phyloP scores from a whole-genome alignment of 1,284 basidiomycete genomes.

The Omphalotus olearius region DNA sequence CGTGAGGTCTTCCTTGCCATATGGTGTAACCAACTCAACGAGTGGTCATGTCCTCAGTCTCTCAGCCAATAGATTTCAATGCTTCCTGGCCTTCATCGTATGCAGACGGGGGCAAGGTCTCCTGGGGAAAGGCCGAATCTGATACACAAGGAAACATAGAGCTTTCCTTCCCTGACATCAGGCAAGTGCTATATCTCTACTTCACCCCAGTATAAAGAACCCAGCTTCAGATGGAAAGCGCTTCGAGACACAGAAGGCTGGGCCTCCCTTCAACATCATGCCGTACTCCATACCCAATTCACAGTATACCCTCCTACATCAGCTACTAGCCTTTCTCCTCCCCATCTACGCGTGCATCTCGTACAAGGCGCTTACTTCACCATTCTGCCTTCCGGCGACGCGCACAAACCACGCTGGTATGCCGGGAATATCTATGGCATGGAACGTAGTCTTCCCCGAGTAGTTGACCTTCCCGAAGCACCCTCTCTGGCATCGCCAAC shows the following conservation, averaged over 20 bases:
- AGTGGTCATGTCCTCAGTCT: slow-evolving; percentile 28
- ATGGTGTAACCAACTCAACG: background rate
- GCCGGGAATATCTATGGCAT: slow-evolving; percentile 71
- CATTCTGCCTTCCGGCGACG: slow-evolving; percentile 39
- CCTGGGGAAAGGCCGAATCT: slow-evolving; percentile 45
- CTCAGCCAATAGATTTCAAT: slow-evolving; percentile 39
- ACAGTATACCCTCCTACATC: slow-evolving; percentile 47
- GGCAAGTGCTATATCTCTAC: slow-evolving; percentile 29
- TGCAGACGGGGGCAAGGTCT: slow-evolving; percentile 54
- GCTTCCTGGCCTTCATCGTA: slow-evolving; percentile 60
- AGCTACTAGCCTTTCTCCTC: slow-evolving; percentile 18
- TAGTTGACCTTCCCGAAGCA: slow-evolving; percentile 43
- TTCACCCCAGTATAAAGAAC: slow-evolving; percentile 7
- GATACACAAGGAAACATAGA: slow-evolving; percentile 42
- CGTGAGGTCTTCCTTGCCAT: slow-evolving; percentile 31
- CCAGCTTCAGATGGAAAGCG: slow-evolving; percentile 51
- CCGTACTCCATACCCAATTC: slow-evolving; percentile 58
- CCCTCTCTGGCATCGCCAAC: slow-evolving; percentile 40
- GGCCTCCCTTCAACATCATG: slow-evolving; percentile 75
- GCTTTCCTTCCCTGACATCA: slow-evolving; percentile 58
- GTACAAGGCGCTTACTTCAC: slow-evolving; percentile 68
- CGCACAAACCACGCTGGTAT: slow-evolving; percentile 54
- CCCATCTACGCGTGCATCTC: slow-evolving; percentile 42
- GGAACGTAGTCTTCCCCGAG: slow-evolving; percentile 42
- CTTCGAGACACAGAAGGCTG: slow-evolving; percentile 75